phyloP scores from a whole-genome alignment of 2,329 filamentous ascomycete genomes.

The Polychaeton citri region DNA sequence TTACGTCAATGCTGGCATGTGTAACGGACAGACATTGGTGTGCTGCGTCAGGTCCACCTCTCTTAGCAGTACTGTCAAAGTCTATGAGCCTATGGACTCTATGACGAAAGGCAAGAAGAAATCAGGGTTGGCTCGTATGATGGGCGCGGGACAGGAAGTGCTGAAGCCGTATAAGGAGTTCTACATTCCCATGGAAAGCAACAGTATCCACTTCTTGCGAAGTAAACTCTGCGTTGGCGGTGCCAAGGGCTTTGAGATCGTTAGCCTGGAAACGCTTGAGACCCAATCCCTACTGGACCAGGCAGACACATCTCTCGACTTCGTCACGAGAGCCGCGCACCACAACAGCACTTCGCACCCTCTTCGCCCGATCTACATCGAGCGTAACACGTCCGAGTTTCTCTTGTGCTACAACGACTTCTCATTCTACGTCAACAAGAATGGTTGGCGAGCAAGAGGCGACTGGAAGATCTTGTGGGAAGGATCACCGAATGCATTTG shows the following conservation, averaged over 20 bases:
- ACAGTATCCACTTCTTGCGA: conserved; percentile 92
- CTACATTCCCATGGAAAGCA: conserved; percentile 97
- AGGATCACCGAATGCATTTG: conserved; percentile 80
- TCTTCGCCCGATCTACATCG: conserved; percentile 81
- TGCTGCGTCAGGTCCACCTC: conserved; percentile 93
- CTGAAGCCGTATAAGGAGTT: conserved; percentile 97
- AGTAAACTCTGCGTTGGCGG: conserved; percentile 95
- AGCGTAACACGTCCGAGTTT: conserved; percentile 93
- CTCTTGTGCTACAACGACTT: conserved; percentile 97
- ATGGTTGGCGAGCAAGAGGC: conserved; percentile 88
- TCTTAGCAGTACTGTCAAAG: conserved; percentile 91
- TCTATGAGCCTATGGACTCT: conserved; percentile 95
- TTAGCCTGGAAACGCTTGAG: conserved; percentile 92
- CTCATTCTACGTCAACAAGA: conserved; percentile 97
- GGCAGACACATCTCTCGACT: conserved; percentile 94
- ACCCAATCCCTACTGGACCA: conserved; percentile 94
- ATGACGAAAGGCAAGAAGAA: conserved; percentile 84
- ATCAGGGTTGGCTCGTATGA: conserved; percentile 89
- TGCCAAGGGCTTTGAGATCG: conserved; percentile 90
- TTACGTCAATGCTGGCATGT: conserved; percentile 97
- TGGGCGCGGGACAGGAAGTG: conserved; percentile 84
- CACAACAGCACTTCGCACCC: conserved; percentile 29
- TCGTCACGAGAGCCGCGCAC: conserved; percentile 85
- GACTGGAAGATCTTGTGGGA: conserved; percentile 99
- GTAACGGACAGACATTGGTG: conserved; percentile 82